Evolutionary conservation across 2,329 filamentous ascomycete species (phyloP), one percentile per base, ranked within the genome.

Genomic region (Penicillium hordei): DNA sequence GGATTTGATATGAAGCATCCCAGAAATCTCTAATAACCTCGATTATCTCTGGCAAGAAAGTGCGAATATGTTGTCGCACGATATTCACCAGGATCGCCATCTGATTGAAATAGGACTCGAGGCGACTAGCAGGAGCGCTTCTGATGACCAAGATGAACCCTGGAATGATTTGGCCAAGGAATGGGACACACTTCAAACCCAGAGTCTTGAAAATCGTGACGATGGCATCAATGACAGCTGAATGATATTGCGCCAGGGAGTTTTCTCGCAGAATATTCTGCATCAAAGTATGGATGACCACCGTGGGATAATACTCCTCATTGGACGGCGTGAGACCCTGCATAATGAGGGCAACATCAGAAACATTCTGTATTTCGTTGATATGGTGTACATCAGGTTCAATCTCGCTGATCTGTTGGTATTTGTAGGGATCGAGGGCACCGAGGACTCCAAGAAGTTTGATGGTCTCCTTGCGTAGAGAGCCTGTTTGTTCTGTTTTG

Each of bases 181-280:
- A 99, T 0, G 91, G 90, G 9, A 99, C 93, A 72, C 94, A 99
- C 72, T 97, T 96, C 66, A 99, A 79, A 2, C 94, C 94, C 60
- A 99, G 83, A 0, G 95, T 99, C 66, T 94, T 90, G 77, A 99
- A 99, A 58, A 99, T 99, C 66, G 91, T 96, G 87, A 99, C 97
- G 67, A 99, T 95, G 5, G 94, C 94, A 73, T 97, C 94, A 51
- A 99, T 94, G 15, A 97, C 93, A 12, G 89, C 87, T 4, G 92
- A 93, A 69, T 99, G 95, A 68, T 96, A 93, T 69, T 95, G 90
- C 13, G 89, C 86, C 5, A 99, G 81, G 0, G 94, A 97, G 27
- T 88, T 87, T 66, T 99, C 94, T 68, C 93, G 95, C 36, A 99
- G 78, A 64, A 99, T 93, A 56, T 79, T 81, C 57, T 92, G 89